Percentiles rank a stretch among this genome's conserved stretches.
These are phyloP conservation scores for Phytophthora vignae DNA, from an alignment of 352 stramenopile genomes.

Conservation along the genomic window DNA sequence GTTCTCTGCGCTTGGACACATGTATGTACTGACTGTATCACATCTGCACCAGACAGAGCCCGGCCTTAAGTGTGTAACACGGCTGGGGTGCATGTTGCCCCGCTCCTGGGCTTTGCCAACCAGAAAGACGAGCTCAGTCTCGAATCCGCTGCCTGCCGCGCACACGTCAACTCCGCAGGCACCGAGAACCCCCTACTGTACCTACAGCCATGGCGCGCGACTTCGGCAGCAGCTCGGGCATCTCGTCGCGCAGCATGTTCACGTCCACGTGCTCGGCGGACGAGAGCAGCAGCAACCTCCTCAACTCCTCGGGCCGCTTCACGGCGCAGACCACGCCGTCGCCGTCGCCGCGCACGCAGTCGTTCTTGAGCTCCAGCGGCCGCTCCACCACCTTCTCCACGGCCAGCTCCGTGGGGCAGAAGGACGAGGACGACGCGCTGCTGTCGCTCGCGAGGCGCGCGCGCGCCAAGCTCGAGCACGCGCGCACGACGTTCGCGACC, in stretches of 20 bases:
- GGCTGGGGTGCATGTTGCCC: background rate
- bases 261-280: constrained; percentile 37
- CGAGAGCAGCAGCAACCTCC: constrained; percentile 22
- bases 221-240: constrained; percentile 22
- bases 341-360: constrained; percentile 29
- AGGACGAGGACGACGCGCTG: constrained; percentile 39
- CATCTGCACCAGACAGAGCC: background rate
- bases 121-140: constrained; percentile 24
- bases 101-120: constrained; percentile 21
- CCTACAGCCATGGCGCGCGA: constrained; percentile 10
- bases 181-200: background rate
- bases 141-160: constrained; percentile 22
- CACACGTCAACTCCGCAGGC: constrained; percentile 4
- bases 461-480: constrained; percentile 31
- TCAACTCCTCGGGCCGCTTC: constrained; percentile 17
- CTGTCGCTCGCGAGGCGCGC: constrained; percentile 24
- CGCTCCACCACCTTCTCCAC: constrained; percentile 17
- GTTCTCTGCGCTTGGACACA: background rate
- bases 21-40: too few species aligned
- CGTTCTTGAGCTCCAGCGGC: constrained; percentile 40
- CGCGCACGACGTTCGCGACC: constrained; percentile 8
- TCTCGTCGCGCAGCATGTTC: constrained; percentile 40
- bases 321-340: constrained; percentile 10
- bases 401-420: constrained; percentile 15
- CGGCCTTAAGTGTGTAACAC: constrained; percentile 30